Evolutionary conservation across 164 flowering plant genomes (phyloP).

Genomic region (Liriodendron chinense): DNA sequence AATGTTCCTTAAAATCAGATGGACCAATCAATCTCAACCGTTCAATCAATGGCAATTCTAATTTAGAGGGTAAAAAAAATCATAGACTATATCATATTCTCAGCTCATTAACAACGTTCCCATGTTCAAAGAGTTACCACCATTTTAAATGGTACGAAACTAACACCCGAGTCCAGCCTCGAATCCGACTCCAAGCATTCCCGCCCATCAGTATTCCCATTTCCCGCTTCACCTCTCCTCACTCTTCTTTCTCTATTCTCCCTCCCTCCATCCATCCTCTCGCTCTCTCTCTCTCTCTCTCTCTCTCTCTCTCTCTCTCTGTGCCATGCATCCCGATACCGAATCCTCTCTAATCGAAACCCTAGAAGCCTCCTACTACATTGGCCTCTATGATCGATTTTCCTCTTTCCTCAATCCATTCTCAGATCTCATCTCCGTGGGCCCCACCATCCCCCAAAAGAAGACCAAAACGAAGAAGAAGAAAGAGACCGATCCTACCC

Average conservation of each 20-base stretch:
- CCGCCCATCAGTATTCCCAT: not conserved
- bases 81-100: too few relatives aligned
- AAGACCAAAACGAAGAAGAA: constrained; percentile 9
- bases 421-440: constrained; percentile 13
- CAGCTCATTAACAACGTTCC: too few relatives aligned
- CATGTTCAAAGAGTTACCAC: not conserved
- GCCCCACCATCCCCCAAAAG: constrained; percentile 9
- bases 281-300: not conserved
- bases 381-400: constrained; percentile 11
- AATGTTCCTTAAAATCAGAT: too few relatives aligned
- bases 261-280: not conserved
- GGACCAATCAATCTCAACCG: too few relatives aligned
- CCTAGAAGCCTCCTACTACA: constrained; percentile 21
- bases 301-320: not conserved
- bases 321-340: constrained; percentile 13
- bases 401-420: constrained; percentile 20
- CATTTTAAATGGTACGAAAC: not conserved
- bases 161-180: too few relatives aligned
- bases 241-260: not conserved
- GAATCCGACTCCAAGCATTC: too few relatives aligned
- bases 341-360: constrained; percentile 23
- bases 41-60: too few relatives aligned
- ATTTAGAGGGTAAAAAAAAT: not conserved
- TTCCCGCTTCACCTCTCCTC: not conserved
- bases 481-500: constrained; percentile 7